Evolutionary conservation across 768 basidiomycete genomes (phyloP).

Genomic region (Leccinum subtestaceum): DNA sequence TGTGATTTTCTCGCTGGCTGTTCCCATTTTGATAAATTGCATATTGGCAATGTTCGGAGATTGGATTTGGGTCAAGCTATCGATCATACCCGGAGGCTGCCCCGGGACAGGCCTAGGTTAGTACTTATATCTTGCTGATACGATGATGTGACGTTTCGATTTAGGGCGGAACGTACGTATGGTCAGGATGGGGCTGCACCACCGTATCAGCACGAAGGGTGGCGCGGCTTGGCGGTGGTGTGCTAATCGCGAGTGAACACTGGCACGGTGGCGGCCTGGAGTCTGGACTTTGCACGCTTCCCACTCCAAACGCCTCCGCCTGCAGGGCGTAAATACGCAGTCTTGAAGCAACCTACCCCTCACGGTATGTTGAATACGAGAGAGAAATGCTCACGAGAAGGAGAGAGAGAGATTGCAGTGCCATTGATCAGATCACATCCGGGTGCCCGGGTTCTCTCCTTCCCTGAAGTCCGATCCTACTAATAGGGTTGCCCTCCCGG

Average conservation of each 20-base stretch:
- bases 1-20: neutral
- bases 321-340: neutral
- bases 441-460: neutral
- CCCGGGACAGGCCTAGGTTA: neutral
- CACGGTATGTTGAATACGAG: neutral
- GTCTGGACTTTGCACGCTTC: neutral
- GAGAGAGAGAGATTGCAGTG: neutral
- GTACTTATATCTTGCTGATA: neutral
- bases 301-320: neutral
- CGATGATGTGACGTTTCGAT: neutral
- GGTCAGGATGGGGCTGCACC: neutral
- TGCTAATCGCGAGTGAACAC: neutral
- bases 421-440: neutral
- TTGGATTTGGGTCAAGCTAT: neutral
- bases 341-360: neutral
- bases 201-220: neutral
- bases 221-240: neutral
- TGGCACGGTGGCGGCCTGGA: neutral
- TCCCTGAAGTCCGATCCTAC: neutral
- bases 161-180: neutral
- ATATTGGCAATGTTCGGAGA: neutral
- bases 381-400: neutral
- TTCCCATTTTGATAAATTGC: neutral
- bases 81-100: neutral
- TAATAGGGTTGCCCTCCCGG: neutral